A percentile compares a stretch with the other conserved stretches of the same genome.
Conservation (phyloP, 257 asterid genomes). For the Fraxinus excelsior region DNA sequence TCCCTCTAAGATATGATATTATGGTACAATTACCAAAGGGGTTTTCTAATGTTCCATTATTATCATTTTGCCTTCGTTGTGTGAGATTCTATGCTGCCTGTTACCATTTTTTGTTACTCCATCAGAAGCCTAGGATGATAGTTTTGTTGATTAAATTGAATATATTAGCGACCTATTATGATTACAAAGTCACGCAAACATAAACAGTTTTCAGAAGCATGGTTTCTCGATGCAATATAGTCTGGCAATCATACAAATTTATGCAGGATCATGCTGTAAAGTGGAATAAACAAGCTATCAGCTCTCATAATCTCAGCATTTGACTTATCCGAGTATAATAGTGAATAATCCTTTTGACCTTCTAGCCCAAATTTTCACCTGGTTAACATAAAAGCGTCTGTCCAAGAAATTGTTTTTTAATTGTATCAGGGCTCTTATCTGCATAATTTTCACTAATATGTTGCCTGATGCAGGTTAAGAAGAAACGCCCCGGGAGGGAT, state of each 20-base stretch:
- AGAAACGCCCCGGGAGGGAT: slow-evolving; percentile 93
- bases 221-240: background rate
- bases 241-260: background rate
- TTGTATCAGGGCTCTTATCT: background rate
- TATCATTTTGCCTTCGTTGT: no score
- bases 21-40: background rate
- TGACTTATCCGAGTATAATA: background rate
- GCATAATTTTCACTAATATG: slow-evolving; percentile 18
- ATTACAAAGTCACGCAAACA: background rate
- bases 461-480: slow-evolving; percentile 73
- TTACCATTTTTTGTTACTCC: background rate
- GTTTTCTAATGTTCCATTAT: background rate
- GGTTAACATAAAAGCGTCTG: background rate
- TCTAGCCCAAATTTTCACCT: background rate
- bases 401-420: background rate
- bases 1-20: background rate
- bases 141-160: background rate
- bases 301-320: background rate
- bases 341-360: background rate
- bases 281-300: background rate
- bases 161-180: background rate
- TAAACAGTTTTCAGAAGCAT: background rate
- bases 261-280: background rate
- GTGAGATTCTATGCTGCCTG: background rate
- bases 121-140: background rate